phyloP scores from a whole-genome alignment of 1,284 basidiomycete species.

The Rhodotorula glutinis region DNA sequence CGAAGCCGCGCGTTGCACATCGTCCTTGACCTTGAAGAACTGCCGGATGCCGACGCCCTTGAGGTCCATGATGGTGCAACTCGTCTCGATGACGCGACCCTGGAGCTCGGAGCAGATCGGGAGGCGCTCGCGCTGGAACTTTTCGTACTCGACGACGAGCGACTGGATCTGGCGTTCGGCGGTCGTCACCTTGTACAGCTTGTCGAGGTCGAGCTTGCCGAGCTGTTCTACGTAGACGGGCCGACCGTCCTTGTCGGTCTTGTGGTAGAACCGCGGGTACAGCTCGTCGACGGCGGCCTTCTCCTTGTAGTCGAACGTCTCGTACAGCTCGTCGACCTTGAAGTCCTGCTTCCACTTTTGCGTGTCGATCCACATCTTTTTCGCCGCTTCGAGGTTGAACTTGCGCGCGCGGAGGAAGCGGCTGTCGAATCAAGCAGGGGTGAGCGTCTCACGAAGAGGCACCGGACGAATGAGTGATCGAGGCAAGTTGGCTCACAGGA shows the following conservation, averaged over 20 bases:
- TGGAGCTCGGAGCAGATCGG: slow-evolving; percentile 71
- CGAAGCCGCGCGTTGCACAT: slow-evolving; percentile 69
- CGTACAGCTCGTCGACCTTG: slow-evolving; percentile 78
- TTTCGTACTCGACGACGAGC: slow-evolving; percentile 92
- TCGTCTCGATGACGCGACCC: slow-evolving; percentile 92
- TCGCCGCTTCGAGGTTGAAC: slow-evolving; percentile 79
- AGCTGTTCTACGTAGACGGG: slow-evolving; percentile 94
- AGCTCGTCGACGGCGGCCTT: slow-evolving; percentile 79
- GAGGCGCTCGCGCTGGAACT: slow-evolving; percentile 72
- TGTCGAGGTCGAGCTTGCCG: slow-evolving; percentile 81
- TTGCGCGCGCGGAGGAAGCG: slow-evolving; percentile 85
- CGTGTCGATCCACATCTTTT: slow-evolving; percentile 75
- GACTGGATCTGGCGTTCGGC: slow-evolving; percentile 84
- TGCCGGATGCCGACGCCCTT: slow-evolving; percentile 72
- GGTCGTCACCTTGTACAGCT: slow-evolving; percentile 75
- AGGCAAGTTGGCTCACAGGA: slow-evolving; percentile 57
- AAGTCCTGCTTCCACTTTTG: slow-evolving; percentile 91
- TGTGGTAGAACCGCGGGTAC: slow-evolving; percentile 87
- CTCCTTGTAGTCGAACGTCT: slow-evolving; percentile 85
- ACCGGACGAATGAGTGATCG: not conserved
- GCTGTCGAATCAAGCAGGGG: slow-evolving; percentile 23
- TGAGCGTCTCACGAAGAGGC: not conserved
- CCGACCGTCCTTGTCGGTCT: slow-evolving; percentile 93
- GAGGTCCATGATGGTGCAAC: slow-evolving; percentile 96
- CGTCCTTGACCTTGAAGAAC: slow-evolving; percentile 91